A percentile compares a stretch with the other conserved stretches of the same genome.
phyloP scores from a whole-genome alignment of 2,329 filamentous ascomycete species.

The Fusarium euwallaceae region DNA sequence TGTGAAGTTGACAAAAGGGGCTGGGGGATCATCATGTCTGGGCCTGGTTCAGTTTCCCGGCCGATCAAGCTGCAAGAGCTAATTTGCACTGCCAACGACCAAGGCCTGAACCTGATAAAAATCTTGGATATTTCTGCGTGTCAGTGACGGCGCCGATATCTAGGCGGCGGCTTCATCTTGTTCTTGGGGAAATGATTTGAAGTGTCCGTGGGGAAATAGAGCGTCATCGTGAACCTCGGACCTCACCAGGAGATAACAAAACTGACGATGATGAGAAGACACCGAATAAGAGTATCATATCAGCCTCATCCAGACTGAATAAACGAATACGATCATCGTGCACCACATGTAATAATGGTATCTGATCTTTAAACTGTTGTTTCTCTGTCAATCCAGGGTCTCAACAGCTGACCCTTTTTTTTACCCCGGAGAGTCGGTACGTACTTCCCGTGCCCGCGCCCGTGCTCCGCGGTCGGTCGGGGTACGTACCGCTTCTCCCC shows the following conservation, averaged over 20 bases:
- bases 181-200: constrained; percentile 6
- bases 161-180: constrained; percentile 4
- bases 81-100: constrained; percentile 25
- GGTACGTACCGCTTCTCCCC: constrained; percentile 33
- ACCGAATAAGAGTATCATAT: background rate
- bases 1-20: constrained; percentile 36
- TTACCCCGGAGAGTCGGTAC: constrained; percentile 29
- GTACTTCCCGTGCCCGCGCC: background rate
- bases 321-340: background rate
- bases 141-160: background rate
- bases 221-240: background rate
- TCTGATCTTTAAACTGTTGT: background rate
- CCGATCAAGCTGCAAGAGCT: constrained; percentile 21
- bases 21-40: constrained; percentile 9
- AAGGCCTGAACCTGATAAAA: background rate
- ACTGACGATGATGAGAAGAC: background rate
- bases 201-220: background rate
- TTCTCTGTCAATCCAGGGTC: constrained; percentile 3
- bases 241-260: background rate
- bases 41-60: background rate
- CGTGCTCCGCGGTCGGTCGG: constrained; percentile 20
- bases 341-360: background rate
- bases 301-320: background rate
- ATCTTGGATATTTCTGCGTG: background rate
- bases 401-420: constrained; percentile 3